Base-by-base conservation (phyloP, 495 filamentous ascomycete genomes). In the Jackrogersella multiformis region DNA sequence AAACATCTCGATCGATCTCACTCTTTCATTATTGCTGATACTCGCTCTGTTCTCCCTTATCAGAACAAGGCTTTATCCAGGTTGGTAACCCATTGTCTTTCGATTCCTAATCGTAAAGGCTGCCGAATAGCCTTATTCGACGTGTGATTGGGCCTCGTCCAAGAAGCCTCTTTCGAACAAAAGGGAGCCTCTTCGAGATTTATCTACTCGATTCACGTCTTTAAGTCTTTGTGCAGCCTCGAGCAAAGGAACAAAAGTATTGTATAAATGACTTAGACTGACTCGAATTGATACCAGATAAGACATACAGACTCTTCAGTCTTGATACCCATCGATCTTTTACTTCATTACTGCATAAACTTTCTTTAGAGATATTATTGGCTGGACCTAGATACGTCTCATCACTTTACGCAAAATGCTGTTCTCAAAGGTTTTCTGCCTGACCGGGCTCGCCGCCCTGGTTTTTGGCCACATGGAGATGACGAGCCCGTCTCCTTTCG, bases 401-500 rank as follows among this genome's bases (percentile, higher is more conserved):
- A 21, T 30, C 56, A 23, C 53, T 36, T 58, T 69, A 35, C 28
- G 3, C 74, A 81, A 75, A 41, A 83, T 83, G 81, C 24, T n/a
- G 28, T 71, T 73, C 53, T 77, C 72, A 71, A 80, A 79, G 72
- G 51, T 76, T 56, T 56, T 72, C 30, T 23, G 74, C 21, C 53
- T 74, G 44, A 69, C 74, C 39, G 74, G 73, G 56, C 68, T 92
- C 57, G 83, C 84, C 48, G 79, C 85, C 61, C 74, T 89, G 21
- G 74, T 83, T 65, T 77, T 80, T 15, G 87, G 86, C 10, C 94
- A 98, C 77, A 89, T 96, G 83, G 78, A 84, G 28, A 89, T 97
- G 86, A 79, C 66, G 45, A 78, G 69, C 6, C 95, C 95, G 0
- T 76, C 83, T 23, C 93, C 94, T 4, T 97, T 85, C 67, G 78